Conservation (phyloP, 2,329 filamentous ascomycete genomes). For the Thielaviopsis cerberus region DNA sequence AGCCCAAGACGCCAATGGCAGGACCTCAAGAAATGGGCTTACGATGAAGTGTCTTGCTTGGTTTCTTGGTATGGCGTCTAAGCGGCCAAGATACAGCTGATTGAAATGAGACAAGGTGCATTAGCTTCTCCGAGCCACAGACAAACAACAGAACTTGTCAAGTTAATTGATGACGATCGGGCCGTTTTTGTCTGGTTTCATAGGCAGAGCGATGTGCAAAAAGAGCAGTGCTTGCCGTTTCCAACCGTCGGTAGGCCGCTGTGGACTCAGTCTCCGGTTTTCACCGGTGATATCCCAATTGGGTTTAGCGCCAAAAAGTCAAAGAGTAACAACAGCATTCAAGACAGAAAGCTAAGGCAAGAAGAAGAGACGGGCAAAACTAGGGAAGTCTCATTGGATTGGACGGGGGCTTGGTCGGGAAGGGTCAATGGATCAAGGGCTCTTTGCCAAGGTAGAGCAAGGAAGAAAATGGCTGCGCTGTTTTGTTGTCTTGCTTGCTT, state of each 20-base stretch:
- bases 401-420: too few relatives aligned
- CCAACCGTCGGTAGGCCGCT: conserved; percentile 1
- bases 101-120: too few relatives aligned
- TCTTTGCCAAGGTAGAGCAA: too few relatives aligned
- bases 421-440: too few relatives aligned
- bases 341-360: background rate
- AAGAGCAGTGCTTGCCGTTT: conserved; percentile 5
- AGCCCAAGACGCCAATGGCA: background rate
- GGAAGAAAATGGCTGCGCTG: too few relatives aligned
- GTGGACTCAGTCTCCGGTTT: conserved; percentile 1
- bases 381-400: too few relatives aligned
- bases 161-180: background rate
- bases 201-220: background rate
- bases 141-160: too few relatives aligned
- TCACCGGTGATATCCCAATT: background rate
- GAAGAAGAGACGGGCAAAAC: background rate
- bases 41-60: background rate
- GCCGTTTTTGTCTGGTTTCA: background rate
- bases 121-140: too few relatives aligned
- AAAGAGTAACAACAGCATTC: too few relatives aligned
- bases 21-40: background rate
- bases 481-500: too few relatives aligned
- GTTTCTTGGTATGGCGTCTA: too few relatives aligned
- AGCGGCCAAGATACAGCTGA: too few relatives aligned
- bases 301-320: conserved; percentile 3